Evolutionary conservation across 106 monocot genomes (phyloP), one percentile per base, ranked within the genome.

Genomic region (Alisma plantagoaquatica): DNA sequence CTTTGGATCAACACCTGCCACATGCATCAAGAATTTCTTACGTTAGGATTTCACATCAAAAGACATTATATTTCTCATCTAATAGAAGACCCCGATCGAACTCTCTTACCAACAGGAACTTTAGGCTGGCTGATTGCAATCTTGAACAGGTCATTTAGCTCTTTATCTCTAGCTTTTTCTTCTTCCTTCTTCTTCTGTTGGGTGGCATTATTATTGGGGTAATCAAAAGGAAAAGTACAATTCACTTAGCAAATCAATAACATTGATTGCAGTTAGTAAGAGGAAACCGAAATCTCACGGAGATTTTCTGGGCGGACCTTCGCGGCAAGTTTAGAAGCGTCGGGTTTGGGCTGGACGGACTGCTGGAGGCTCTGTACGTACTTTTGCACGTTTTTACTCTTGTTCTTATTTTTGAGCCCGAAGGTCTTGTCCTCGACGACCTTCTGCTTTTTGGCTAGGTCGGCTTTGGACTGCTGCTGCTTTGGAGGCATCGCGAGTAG

Each of bases 381-480:
- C 57, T 89, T 96, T 66, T 96, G 96, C 25, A 96, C 96, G 63
- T 81, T 96, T 68, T 96, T 96, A 58, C 84, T 84, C 70, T 96
- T 96, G 66, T 81, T 96, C 68, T 96, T 96, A 70, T 96, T 96
- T 72, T 96, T 96, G 29, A 96, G 73, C 10, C 96, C 96, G 69
- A 96, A 96, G 62, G 96, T 96, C 56, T 96, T 96, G 66, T 96
- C 96, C 76, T 96, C 89, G 11, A 88, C 96, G 22, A 84, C 43
- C 76, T 96, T 96, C 73, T 96, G 88, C 78, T 96, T 96, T 81
- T 96, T 96, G 25, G 96, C 89, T 29, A 89, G 57, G 23, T 96
- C 96, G 26, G 70, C 63, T 63, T 96, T 96, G 12, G 81, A 73
- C n/a, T n/a, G n/a, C 22, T 73, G 72, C 70, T 81, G 73, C 64